Percentiles rank a stretch among this genome's conserved stretches.
These are phyloP conservation scores for Medicago lupulina DNA, from an alignment of 306 rosid genomes.

Conservation along the genomic window DNA sequence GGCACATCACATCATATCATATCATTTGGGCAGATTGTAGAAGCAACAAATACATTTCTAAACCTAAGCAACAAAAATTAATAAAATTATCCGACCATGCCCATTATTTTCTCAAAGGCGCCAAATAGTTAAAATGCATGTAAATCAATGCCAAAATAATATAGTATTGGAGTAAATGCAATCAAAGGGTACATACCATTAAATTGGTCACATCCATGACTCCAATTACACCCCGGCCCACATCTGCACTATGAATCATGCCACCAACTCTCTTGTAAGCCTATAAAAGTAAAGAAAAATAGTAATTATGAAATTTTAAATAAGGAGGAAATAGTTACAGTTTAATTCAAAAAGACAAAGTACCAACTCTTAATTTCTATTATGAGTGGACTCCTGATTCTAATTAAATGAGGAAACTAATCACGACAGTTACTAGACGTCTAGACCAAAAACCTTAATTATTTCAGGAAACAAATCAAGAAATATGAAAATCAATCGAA, in stretches of 20 bases:
- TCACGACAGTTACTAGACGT: not conserved
- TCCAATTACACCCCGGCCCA: conserved; percentile 66
- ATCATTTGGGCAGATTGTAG: conserved; percentile 10
- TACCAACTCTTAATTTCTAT: not conserved
- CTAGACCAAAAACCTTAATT: not conserved
- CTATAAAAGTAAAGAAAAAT: conserved; percentile 38
- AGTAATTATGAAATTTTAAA: not conserved
- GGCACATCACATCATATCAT: conserved; percentile 12
- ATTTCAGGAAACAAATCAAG: conserved; percentile 2
- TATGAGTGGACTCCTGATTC: not conserved
- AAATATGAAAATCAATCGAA: conserved; percentile 4
- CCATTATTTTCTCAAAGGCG: conserved; percentile 11
- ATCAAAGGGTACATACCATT: conserved; percentile 49
- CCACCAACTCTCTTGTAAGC: conserved; percentile 75
- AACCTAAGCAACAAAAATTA: conserved; percentile 22
- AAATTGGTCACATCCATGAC: conserved; percentile 62
- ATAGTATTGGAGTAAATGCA: conserved; percentile 1
- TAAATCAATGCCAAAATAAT: conserved; percentile 25
- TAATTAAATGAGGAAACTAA: not conserved
- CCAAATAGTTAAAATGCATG: conserved; percentile 11
- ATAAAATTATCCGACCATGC: not conserved
- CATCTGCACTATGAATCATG: conserved; percentile 59
- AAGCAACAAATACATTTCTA: not conserved
- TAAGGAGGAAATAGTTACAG: conserved; percentile 3
- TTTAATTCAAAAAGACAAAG: not conserved